Evolutionary conservation across 306 rosid species (phyloP).

Genomic region (Styphnolobium japonicum): DNA sequence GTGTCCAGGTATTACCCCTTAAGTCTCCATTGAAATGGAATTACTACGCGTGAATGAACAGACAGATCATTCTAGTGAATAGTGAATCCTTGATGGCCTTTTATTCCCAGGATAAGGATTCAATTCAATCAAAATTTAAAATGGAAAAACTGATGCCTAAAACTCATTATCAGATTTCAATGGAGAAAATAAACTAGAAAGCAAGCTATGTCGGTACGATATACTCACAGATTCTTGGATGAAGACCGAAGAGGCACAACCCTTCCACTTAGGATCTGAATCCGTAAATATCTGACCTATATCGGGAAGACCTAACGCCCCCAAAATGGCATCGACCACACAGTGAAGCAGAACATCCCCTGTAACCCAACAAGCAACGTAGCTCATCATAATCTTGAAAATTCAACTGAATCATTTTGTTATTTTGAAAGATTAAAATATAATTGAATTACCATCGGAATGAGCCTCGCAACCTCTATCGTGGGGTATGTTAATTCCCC

Average conservation of each 20-base stretch:
- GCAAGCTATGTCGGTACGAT: neutral
- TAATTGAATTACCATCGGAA: constrained; percentile 65
- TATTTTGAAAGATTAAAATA: neutral
- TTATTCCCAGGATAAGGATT: neutral
- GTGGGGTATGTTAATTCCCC: constrained; percentile 88
- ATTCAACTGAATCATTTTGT: neutral
- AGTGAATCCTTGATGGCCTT: neutral
- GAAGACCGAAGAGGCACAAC: constrained; percentile 78
- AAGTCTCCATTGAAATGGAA: neutral
- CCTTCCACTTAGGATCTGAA: constrained; percentile 94
- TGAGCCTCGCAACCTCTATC: constrained; percentile 97
- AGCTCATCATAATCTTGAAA: neutral
- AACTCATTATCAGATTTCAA: neutral
- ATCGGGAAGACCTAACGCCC: constrained; percentile 95
- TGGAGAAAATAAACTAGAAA: neutral
- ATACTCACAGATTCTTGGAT: constrained; percentile 84
- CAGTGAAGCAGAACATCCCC: constrained; percentile 98
- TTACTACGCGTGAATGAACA: neutral
- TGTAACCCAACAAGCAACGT: constrained; percentile 27
- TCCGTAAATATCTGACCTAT: constrained; percentile 91
- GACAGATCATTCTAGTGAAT: neutral
- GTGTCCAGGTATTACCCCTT: neutral
- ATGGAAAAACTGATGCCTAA: neutral
- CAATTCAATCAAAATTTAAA: neutral
- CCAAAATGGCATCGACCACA: constrained; percentile 90